Evolutionary conservation across 805 yeast species (phyloP).

Genomic region (Starmerella scarabaei): DNA sequence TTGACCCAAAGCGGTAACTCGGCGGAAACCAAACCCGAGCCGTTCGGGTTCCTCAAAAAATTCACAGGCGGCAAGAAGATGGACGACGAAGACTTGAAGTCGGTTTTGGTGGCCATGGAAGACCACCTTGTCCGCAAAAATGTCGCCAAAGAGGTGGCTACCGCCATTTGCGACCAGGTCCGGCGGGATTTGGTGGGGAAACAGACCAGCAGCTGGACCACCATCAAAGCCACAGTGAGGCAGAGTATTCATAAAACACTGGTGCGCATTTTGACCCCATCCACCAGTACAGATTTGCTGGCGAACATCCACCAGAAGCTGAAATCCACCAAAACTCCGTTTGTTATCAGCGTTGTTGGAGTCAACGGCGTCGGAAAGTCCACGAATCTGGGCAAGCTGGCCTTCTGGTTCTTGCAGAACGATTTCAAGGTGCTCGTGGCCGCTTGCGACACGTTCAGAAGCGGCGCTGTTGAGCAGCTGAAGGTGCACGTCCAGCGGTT

Average conservation of each 20-base stretch:
- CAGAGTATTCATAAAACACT: slow-evolving; percentile 44
- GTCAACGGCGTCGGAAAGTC: slow-evolving; percentile 98
- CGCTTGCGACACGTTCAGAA: slow-evolving; percentile 95
- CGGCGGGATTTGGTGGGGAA: slow-evolving; percentile 58
- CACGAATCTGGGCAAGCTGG: slow-evolving; percentile 83
- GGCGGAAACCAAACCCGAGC: slow-evolving; percentile 25
- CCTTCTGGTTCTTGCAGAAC: slow-evolving; percentile 90
- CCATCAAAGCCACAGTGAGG: slow-evolving; percentile 59
- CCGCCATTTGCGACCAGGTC: slow-evolving; percentile 54
- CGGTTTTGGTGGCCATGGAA: slow-evolving; percentile 50
- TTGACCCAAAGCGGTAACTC: slow-evolving; percentile 23
- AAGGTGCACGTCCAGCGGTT: slow-evolving; percentile 85
- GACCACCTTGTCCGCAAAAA: slow-evolving; percentile 74
- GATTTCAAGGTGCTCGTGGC: slow-evolving; percentile 75
- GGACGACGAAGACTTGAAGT: slow-evolving; percentile 48
- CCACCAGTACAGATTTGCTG: slow-evolving; percentile 73
- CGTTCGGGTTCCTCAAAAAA: slow-evolving; percentile 48
- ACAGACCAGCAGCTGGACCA: slow-evolving; percentile 59
- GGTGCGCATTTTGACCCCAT: slow-evolving; percentile 69
- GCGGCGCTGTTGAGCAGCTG: slow-evolving; percentile 97
- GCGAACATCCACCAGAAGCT: slow-evolving; percentile 54
- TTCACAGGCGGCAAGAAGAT: slow-evolving; percentile 59
- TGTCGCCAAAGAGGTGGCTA: slow-evolving; percentile 83
- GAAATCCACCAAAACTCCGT: slow-evolving; percentile 39
- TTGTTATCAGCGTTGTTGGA: slow-evolving; percentile 93